A percentile compares a stretch with the other conserved stretches of the same genome.
phyloP scores from a whole-genome alignment of 345 rosid species.

The Eucalyptus erythrocorys region DNA sequence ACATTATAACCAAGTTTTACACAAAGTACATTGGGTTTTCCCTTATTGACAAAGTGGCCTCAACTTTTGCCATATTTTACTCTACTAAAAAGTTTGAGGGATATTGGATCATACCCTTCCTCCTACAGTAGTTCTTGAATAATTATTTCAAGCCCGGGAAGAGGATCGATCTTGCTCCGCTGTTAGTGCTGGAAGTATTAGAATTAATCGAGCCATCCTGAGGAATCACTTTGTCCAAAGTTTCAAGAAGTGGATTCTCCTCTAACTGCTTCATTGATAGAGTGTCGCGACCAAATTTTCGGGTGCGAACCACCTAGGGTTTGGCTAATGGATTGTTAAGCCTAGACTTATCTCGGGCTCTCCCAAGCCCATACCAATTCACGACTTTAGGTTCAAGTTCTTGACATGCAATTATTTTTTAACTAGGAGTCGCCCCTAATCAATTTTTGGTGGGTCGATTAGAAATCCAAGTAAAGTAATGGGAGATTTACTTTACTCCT shows the following conservation, averaged over 20 bases:
- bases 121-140: conserved; percentile 59
- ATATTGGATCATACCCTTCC: conserved; percentile 45
- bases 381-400: no score
- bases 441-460: no score
- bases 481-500: no score
- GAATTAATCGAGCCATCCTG: conserved; percentile 43
- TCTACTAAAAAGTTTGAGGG: not conserved
- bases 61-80: not conserved
- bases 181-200: conserved; percentile 13
- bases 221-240: conserved; percentile 83
- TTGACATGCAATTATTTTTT: no score
- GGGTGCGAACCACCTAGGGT: no score
- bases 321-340: no score
- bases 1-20: not conserved
- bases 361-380: no score
- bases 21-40: not conserved
- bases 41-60: not conserved
- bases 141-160: conserved; percentile 69
- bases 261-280: conserved; percentile 78
- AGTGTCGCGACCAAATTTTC: no score
- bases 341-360: no score
- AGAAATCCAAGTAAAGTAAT: no score
- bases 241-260: conserved; percentile 85
- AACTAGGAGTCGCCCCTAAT: no score
- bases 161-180: conserved; percentile 49